Conservation (phyloP, 2,329 filamentous ascomycete species). For the Alternaria infectoria region DNA sequence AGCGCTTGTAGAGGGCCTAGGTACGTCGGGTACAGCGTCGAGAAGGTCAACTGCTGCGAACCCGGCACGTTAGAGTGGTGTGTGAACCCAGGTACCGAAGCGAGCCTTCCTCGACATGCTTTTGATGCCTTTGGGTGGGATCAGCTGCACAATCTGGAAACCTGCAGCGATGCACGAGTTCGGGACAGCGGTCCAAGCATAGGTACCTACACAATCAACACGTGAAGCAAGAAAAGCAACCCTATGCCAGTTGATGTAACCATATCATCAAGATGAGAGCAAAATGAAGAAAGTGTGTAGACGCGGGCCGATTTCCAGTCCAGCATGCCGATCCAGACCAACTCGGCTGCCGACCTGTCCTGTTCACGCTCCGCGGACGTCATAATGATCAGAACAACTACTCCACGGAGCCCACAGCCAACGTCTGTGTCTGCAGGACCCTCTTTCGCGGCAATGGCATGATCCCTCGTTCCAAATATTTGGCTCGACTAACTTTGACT, state of each 20-base stretch:
- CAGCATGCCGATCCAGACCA: not conserved
- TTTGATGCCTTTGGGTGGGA: not conserved
- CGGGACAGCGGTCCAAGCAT: not conserved
- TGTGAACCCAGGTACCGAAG: not conserved
- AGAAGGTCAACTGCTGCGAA: not conserved
- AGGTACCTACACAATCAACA: not conserved
- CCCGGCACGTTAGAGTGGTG: not conserved
- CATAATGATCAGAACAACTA: not conserved
- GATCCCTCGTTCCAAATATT: not conserved
- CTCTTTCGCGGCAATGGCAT: not conserved
- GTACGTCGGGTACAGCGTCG: not conserved
- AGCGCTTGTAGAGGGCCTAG: not conserved
- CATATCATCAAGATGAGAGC: not conserved
- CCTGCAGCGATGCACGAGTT: not conserved
- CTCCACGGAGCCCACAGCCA: not conserved
- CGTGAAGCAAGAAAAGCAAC: not conserved
- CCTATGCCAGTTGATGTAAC: not conserved
- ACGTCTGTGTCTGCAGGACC: not conserved
- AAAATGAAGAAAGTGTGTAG: not conserved
- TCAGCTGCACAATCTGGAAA: not conserved
- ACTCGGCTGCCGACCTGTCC: not conserved
- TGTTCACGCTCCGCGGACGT: constrained; percentile 3
- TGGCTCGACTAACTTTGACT: not conserved
- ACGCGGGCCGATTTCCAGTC: not conserved
- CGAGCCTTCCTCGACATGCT: not conserved